Base-by-base conservation (phyloP, 331 rosid species). In the Pyrus hybrid region DNA sequence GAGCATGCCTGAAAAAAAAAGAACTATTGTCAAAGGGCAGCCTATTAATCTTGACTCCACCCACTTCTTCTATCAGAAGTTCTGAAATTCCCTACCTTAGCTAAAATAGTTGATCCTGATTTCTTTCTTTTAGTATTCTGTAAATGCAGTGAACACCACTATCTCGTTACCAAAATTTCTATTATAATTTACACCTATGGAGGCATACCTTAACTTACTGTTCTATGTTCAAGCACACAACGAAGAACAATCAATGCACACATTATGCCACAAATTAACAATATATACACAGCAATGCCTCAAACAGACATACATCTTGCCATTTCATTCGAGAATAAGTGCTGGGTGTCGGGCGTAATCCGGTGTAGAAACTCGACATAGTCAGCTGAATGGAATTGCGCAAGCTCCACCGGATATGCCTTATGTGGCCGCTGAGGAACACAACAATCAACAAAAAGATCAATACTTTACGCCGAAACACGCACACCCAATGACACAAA, bases 371-470 rank as follows among this genome's bases (percentile, higher is more conserved):
- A 94, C 77, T 90, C 94, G 23, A 94, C 99, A 79, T 94, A 94
- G 62, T 94, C 99, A 68, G 93, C 80, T 0, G 97, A 91, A 86
- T 94, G 99, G 83, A 94, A 94, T 80, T 94, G 99, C 73, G 99
- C 99, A 81, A 94, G 99, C 89, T 91, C 99, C 74, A 90, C 93
- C 5, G 99, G 99, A 84, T 94, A 94, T 14, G 97, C 99, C 83
- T 92, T 94, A 86, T 92, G 99, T 5, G 97, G 99, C 65, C 99
- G 93, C 97, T 94, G 93, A 83, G 85, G 72, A 75, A 78, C 23
- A 25, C 71, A 73, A 29, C 17, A 73, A 61, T 63, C 21, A 80
- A 67, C n/a, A 37, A 47, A 23, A 79, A 66, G 18, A 80, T 43
- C 47, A 77, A 54, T 8, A 62, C 13, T 72, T 21, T 8, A 30